A percentile compares a stretch with the other conserved stretches of the same genome.
These are phyloP conservation scores for Pseudozyma sp. DNA, from an alignment of 1,284 basidiomycete species.

Conservation along the genomic window DNA sequence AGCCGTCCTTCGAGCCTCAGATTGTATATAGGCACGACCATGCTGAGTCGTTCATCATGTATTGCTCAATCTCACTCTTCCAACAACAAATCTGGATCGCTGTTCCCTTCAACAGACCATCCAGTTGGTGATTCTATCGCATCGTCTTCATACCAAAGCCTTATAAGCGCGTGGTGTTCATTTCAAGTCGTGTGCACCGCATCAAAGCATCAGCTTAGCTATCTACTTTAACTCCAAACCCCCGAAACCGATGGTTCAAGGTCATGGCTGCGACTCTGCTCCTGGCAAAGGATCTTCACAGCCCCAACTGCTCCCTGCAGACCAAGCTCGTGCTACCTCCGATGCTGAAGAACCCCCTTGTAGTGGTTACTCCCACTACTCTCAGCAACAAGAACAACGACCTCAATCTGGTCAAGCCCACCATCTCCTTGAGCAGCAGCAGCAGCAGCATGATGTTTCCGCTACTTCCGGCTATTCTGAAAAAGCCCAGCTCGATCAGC, in stretches of 20 bases:
- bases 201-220: conserved; percentile 4
- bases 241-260: conserved; percentile 54
- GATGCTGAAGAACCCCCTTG: conserved; percentile 57
- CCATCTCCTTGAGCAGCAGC: conserved; percentile 21
- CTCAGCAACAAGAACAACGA: conserved; percentile 20
- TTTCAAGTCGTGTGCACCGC: conserved; percentile 28
- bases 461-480: conserved; percentile 7
- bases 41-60: neutral
- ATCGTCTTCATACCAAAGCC: conserved; percentile 10
- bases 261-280: conserved; percentile 51
- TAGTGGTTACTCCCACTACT: conserved; percentile 56
- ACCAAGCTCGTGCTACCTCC: conserved; percentile 34
- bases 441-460: conserved; percentile 10
- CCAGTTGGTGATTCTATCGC: conserved; percentile 25
- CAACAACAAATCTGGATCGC: conserved; percentile 23
- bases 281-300: conserved; percentile 55
- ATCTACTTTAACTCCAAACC: conserved; percentile 2
- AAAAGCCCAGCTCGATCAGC: conserved; percentile 36
- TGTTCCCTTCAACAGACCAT: conserved; percentile 15
- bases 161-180: conserved; percentile 17
- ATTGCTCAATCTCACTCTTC: conserved; percentile 4
- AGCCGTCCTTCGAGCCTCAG: neutral
- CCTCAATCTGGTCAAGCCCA: conserved; percentile 21
- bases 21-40: conserved; percentile 19
- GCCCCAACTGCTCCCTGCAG: conserved; percentile 41